Conservation (phyloP, 129 eudicot species). For the Kitagawia praeruptora region DNA sequence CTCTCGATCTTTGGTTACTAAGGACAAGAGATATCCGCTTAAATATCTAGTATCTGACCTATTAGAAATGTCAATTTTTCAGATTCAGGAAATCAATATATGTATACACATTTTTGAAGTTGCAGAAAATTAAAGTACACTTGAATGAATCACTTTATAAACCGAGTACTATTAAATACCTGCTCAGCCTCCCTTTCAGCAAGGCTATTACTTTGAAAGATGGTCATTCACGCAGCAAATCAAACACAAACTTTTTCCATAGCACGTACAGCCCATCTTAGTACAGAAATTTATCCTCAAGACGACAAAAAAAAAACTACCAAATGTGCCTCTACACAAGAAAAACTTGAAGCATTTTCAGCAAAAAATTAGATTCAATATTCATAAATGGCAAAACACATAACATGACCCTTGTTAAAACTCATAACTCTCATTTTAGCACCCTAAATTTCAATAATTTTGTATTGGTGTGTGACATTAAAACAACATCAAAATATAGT, state of each 20-base stretch:
- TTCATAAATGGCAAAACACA: too few species aligned
- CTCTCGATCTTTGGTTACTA: too few species aligned
- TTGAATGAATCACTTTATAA: neutral
- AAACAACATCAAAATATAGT: too few species aligned
- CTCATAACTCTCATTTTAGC: too few species aligned
- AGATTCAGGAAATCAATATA: neutral
- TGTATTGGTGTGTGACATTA: too few species aligned
- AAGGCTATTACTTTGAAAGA: slow-evolving; percentile 16
- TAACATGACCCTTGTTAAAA: too few species aligned
- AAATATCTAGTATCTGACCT: neutral
- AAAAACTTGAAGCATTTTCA: neutral
- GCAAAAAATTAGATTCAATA: neutral
- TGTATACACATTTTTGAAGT: neutral
- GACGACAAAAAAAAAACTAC: neutral
- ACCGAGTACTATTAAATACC: slow-evolving; percentile 8
- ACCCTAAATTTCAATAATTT: too few species aligned
- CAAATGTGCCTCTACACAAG: neutral
- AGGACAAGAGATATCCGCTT: too few species aligned
- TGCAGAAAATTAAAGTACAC: neutral
- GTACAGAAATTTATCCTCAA: neutral
- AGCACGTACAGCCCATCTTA: slow-evolving; percentile 1
- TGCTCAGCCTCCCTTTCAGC: slow-evolving; percentile 29
- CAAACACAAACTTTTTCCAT: neutral
- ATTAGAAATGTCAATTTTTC: neutral
- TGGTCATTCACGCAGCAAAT: slow-evolving; percentile 28